A percentile compares a stretch with the other conserved stretches of the same genome.
These are phyloP conservation scores for Straminergon stramineum DNA, from an alignment of 225 moss, liverwort and hornwort genomes.

Conservation along the genomic window DNA sequence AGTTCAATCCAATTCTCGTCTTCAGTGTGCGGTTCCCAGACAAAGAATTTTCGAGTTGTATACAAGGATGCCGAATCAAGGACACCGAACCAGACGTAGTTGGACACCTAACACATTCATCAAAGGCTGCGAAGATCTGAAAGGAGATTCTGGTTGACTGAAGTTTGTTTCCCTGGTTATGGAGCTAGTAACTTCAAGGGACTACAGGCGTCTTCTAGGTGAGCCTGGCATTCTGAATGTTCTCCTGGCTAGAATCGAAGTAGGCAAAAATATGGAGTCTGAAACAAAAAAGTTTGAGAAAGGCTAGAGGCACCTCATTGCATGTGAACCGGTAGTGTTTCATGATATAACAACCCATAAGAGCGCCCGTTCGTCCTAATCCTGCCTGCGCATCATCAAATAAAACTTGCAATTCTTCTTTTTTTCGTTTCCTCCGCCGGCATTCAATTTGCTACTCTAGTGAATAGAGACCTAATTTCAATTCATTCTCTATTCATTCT, in stretches of 20 bases:
- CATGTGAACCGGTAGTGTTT: constrained; percentile 95
- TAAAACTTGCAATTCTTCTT: neutral
- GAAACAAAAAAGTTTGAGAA: neutral
- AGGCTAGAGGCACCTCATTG: constrained; percentile 56
- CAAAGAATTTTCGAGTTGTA: neutral
- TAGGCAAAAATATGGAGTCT: neutral
- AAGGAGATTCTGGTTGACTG: neutral
- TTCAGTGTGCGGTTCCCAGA: neutral
- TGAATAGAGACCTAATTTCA: neutral
- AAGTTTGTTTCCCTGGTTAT: neutral
- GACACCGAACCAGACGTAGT: neutral
- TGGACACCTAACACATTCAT: neutral
- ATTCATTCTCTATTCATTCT: neutral
- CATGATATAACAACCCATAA: constrained; percentile 98
- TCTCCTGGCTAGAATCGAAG: neutral
- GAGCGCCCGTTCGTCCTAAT: constrained; percentile 84
- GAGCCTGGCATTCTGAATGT: neutral
- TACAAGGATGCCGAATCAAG: neutral
- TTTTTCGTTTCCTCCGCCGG: neutral
- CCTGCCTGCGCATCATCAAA: constrained; percentile 53
- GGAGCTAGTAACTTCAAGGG: neutral
- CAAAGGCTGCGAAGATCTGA: neutral
- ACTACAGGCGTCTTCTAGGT: neutral
- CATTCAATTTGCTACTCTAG: neutral
- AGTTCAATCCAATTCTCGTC: neutral